Conservation (phyloP, 176 grass and related monocot species). For the Dactylis glomerata region DNA sequence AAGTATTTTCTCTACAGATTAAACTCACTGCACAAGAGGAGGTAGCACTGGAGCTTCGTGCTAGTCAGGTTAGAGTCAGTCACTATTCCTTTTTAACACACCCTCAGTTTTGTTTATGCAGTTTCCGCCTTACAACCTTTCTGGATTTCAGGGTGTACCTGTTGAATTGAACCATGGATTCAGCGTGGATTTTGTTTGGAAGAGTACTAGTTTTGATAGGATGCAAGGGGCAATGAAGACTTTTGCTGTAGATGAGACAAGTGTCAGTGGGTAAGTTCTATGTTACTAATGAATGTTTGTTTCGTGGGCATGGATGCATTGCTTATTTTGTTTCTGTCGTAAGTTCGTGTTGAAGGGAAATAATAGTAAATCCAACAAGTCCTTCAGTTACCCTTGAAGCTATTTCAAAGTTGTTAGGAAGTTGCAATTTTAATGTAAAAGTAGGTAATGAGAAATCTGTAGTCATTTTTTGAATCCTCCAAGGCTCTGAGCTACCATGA, state of each 20-base stretch:
- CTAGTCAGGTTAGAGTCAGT: conserved; percentile 56
- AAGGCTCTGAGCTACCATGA: neutral
- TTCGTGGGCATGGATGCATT: neutral
- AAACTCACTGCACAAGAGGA: conserved; percentile 98
- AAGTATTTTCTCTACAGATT: conserved; percentile 59
- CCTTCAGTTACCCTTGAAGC: neutral
- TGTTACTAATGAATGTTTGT: neutral
- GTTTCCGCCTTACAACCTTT: conserved; percentile 3
- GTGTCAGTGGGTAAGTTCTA: conserved; percentile 94
- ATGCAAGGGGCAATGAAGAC: conserved; percentile 99
- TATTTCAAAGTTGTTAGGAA: neutral
- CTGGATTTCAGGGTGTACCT: conserved; percentile 75
- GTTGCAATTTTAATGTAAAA: neutral
- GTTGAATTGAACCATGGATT: conserved; percentile 89
- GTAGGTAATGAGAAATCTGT: neutral
- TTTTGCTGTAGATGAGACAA: conserved; percentile 98
- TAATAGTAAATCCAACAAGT: neutral
- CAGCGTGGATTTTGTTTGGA: conserved; percentile 99
- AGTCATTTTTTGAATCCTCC: neutral
- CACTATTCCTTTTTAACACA: conserved; percentile 1
- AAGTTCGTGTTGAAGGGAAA: neutral
- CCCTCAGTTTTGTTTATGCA: conserved; percentile 11
- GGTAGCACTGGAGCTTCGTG: conserved; percentile 97
- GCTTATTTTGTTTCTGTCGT: neutral
- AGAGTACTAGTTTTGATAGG: conserved; percentile 99